phyloP scores from a whole-genome alignment of 2,329 filamentous ascomycete genomes.

The Trichoderma sp. region DNA sequence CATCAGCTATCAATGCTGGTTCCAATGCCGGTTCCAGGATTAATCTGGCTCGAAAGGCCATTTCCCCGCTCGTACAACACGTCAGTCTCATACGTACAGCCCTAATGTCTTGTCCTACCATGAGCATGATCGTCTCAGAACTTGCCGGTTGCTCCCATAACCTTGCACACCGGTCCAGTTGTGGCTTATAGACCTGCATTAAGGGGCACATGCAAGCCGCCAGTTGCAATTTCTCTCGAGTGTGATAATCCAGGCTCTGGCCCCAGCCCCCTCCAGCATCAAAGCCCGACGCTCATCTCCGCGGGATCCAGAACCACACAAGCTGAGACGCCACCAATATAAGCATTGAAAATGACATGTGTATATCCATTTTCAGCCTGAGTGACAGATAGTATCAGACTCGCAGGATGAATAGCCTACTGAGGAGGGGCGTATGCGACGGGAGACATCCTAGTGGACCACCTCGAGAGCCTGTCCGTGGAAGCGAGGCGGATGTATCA shows the following conservation, averaged over 20 bases:
- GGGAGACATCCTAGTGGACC: background rate
- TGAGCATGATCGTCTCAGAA: background rate
- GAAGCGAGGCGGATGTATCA: background rate
- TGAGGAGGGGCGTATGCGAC: too few species aligned
- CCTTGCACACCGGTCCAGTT: background rate
- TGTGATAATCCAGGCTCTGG: background rate
- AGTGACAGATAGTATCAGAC: background rate
- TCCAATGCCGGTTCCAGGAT: too few species aligned
- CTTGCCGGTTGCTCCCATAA: background rate
- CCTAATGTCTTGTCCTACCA: background rate
- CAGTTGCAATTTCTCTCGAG: background rate
- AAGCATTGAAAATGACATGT: background rate
- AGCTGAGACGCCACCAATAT: background rate
- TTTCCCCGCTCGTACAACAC: background rate
- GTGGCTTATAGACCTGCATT: constrained; percentile 2
- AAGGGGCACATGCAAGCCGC: background rate
- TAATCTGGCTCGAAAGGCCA: background rate
- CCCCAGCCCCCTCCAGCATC: too few species aligned
- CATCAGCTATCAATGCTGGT: background rate
- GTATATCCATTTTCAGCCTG: background rate
- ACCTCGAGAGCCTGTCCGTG: background rate
- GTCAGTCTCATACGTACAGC: background rate
- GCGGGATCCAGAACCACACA: background rate
- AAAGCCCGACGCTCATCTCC: background rate
- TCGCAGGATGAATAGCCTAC: background rate